Evolutionary conservation across 1,284 basidiomycete genomes (phyloP).

Genomic region (Ganoderma lucidum): DNA sequence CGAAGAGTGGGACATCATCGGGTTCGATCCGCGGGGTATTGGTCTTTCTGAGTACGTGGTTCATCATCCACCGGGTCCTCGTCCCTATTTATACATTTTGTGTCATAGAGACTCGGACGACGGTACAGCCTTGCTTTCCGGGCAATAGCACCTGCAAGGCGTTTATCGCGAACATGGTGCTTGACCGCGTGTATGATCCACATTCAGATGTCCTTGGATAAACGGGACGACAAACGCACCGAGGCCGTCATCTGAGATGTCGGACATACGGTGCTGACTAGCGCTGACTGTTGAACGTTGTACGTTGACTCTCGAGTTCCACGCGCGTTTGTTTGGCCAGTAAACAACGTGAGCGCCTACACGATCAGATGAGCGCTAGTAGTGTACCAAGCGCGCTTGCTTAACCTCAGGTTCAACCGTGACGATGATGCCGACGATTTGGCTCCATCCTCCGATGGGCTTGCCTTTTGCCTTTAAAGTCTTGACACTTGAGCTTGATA

Average conservation of each 20-base stretch:
- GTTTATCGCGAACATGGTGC: conserved; percentile 47
- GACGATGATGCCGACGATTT: not conserved
- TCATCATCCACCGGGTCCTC: not conserved
- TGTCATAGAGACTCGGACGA: conserved; percentile 36
- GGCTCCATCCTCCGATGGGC: not conserved
- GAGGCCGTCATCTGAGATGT: conserved; percentile 34
- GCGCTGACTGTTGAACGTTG: conserved; percentile 14
- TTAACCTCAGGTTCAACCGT: not conserved
- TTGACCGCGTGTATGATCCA: conserved; percentile 39
- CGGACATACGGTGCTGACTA: conserved; percentile 31
- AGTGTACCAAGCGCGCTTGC: not conserved
- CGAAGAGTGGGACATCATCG: conserved; percentile 48
- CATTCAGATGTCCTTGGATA: conserved; percentile 34
- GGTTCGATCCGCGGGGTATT: conserved; percentile 54
- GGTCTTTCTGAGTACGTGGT: too few relatives aligned
- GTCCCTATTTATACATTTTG: not conserved
- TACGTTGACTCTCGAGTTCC: not conserved
- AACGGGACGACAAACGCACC: conserved; percentile 26
- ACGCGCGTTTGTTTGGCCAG: conserved; percentile 28
- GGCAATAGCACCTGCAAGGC: conserved; percentile 34
- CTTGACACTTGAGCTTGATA: too few relatives aligned
- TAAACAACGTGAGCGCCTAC: conserved; percentile 29
- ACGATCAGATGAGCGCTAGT: conserved; percentile 8
- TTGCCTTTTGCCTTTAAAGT: not conserved
- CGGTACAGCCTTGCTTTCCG: conserved; percentile 47